These are phyloP conservation scores for Sanghuangporus baumii DNA, from an alignment of 1,284 basidiomycete genomes.

Conservation along the genomic window DNA sequence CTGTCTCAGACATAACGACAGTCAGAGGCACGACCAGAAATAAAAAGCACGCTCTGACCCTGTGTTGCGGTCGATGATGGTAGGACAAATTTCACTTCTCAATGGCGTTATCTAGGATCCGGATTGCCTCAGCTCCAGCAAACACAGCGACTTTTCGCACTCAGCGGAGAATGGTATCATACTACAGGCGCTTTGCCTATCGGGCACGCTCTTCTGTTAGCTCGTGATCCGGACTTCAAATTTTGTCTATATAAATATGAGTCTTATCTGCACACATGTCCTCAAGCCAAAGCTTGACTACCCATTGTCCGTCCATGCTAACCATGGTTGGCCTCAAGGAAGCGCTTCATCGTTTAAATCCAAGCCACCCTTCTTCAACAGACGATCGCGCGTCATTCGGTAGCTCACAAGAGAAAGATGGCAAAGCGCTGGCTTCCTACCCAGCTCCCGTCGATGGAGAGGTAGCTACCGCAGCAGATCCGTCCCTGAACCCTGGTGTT, in stretches of 20 bases:
- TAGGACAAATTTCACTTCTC: not conserved
- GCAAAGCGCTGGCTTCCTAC: not conserved
- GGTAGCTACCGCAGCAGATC: not conserved
- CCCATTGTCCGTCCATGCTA: not conserved
- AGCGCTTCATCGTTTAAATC: not conserved
- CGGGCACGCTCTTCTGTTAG: not conserved
- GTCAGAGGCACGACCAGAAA: not conserved
- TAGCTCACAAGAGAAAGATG: conserved; percentile 6
- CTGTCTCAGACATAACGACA: not conserved
- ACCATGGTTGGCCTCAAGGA: conserved; percentile 3
- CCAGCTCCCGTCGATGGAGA: not conserved
- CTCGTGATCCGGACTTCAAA: too few species aligned
- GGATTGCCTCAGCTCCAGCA: not conserved
- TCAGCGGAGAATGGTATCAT: not conserved
- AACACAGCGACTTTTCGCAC: not conserved
- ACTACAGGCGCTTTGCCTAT: not conserved
- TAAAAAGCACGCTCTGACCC: conserved; percentile 1
- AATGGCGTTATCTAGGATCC: conserved; percentile 3
- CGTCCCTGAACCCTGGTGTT: conserved; percentile 22
- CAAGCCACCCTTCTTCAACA: not conserved
- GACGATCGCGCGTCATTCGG: not conserved
- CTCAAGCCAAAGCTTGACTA: not conserved
- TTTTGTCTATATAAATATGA: not conserved
- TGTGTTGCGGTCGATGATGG: not conserved
- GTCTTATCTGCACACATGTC: not conserved